Percentiles rank a stretch among this genome's conserved stretches.
Conservation (phyloP, 441 rosid genomes). For the Corymbia calophylla region DNA sequence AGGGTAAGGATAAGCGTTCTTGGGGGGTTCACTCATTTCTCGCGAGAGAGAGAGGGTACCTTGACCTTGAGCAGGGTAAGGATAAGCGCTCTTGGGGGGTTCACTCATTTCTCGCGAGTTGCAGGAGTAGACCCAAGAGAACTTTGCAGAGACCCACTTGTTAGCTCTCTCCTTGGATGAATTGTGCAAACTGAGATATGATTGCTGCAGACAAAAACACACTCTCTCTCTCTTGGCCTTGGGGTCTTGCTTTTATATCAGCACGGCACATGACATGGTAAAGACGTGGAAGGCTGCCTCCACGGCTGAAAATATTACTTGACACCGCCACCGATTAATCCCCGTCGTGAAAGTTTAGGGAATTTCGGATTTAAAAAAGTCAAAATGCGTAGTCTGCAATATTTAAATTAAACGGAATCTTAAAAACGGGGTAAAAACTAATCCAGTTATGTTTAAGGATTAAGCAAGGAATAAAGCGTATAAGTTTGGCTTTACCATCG, state of each 20-base stretch:
- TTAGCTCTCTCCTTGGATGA: not conserved
- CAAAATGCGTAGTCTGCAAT: not conserved
- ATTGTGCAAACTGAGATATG: accelerated
- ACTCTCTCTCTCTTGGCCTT: accelerated
- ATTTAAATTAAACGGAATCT: not conserved
- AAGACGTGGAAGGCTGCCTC: too few relatives aligned
- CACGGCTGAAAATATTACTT: too few relatives aligned
- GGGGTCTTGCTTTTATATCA: not conserved
- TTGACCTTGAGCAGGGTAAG: too few relatives aligned
- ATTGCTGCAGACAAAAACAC: accelerated
- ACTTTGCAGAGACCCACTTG: not conserved
- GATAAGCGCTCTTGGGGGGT: too few relatives aligned
- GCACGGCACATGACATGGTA: not conserved
- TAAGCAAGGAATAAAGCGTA: not conserved
- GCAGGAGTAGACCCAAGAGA: not conserved
- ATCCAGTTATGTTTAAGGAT: not conserved
- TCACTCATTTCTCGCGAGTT: too few relatives aligned
- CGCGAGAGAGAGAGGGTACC: too few relatives aligned
- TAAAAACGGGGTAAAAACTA: not conserved
- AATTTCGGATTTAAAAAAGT: not conserved
- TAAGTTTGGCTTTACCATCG: not conserved
- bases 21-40: constrained; percentile 44
- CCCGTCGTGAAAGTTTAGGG: not conserved
- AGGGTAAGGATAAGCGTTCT: constrained; percentile 65
- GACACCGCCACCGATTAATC: not conserved